Percentiles rank a stretch among this genome's conserved stretches.
Conservation (phyloP, 1,139 yeast species). For the Diutina ranongensis region DNA sequence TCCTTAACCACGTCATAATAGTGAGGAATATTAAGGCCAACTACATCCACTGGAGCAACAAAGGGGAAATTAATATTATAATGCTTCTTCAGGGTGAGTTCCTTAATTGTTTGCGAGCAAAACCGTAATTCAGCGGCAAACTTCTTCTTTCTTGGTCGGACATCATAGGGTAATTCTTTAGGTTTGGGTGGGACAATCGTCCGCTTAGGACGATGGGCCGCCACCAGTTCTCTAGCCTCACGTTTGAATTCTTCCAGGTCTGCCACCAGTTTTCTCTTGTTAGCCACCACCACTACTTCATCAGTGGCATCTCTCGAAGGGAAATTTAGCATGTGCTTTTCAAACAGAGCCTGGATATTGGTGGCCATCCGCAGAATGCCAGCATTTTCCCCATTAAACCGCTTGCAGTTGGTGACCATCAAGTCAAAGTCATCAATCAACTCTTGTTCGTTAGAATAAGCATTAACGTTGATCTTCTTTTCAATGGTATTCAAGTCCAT, state of each 20-base stretch:
- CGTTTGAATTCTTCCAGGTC: slow-evolving; percentile 6
- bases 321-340: slow-evolving; percentile 85
- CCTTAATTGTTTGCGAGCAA: slow-evolving; percentile 75
- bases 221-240: slow-evolving; percentile 24
- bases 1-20: slow-evolving; percentile 74
- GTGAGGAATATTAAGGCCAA: slow-evolving; percentile 85
- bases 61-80: slow-evolving; percentile 83
- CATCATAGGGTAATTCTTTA: slow-evolving; percentile 84
- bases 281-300: slow-evolving; percentile 26
- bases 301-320: slow-evolving; percentile 64
- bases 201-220: slow-evolving; percentile 71
- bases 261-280: slow-evolving; percentile 21
- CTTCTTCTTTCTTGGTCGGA: slow-evolving; percentile 85
- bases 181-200: slow-evolving; percentile 96
- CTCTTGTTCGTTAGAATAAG: slow-evolving; percentile 59
- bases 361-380: slow-evolving; percentile 85
- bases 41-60: slow-evolving; percentile 89
- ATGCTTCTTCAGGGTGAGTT: slow-evolving; percentile 72
- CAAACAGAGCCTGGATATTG: slow-evolving; percentile 83
- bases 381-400: slow-evolving; percentile 78
- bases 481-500: slow-evolving; percentile 94
- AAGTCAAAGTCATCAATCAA: slow-evolving; percentile 73
- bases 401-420: slow-evolving; percentile 72
- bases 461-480: slow-evolving; percentile 55
- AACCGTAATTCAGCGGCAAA: slow-evolving; percentile 82